phyloP scores from a whole-genome alignment of 106 monocot genomes.

The Dendrobium catenatum region DNA sequence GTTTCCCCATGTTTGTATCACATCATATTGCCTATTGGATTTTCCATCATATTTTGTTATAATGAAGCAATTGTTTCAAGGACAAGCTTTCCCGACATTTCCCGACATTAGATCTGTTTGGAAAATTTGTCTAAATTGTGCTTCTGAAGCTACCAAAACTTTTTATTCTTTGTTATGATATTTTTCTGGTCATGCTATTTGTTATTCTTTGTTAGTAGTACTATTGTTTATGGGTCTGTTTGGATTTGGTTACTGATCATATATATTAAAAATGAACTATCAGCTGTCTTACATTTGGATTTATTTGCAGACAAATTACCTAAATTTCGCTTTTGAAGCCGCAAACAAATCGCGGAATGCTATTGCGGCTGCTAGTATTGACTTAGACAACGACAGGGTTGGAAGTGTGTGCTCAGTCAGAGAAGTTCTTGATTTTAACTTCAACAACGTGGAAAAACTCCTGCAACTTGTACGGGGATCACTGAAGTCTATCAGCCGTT shows the following conservation, averaged over 20 bases:
- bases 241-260: not conserved
- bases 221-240: not conserved
- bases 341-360: conserved; percentile 69
- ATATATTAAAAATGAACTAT: not conserved
- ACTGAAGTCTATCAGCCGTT: conserved; percentile 33
- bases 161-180: not conserved
- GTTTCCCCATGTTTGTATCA: too few relatives aligned
- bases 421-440: conserved; percentile 59
- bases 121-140: too few relatives aligned
- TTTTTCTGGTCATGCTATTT: not conserved
- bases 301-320: conserved; percentile 56
- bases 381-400: conserved; percentile 16
- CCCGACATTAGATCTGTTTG: too few relatives aligned
- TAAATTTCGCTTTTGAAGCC: conserved; percentile 79
- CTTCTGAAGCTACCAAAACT: not conserved
- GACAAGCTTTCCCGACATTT: too few relatives aligned
- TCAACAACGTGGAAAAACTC: conserved; percentile 53
- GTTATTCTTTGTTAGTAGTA: not conserved
- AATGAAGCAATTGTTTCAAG: too few relatives aligned
- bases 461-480: conserved; percentile 49
- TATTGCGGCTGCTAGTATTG: conserved; percentile 40
- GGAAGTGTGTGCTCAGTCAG: conserved; percentile 6
- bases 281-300: not conserved
- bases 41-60: too few relatives aligned
- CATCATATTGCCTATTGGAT: too few relatives aligned